Evolutionary conservation across 306 rosid genomes (phyloP).

Genomic region (Cicer chorassanicum): DNA sequence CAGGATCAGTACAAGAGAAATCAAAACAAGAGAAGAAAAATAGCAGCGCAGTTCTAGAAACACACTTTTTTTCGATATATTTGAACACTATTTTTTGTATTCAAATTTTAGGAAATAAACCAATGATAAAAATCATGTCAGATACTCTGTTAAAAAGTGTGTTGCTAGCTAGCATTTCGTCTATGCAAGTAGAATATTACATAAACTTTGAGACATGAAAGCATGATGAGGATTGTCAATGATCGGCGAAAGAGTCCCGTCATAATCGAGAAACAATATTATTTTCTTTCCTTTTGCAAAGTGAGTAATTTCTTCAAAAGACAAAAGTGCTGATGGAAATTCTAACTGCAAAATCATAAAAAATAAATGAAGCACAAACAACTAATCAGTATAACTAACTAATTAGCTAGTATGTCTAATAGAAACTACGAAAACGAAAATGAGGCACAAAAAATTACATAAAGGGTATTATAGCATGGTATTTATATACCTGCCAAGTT

Average conservation of each 20-base stretch:
- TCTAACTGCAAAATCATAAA: conserved; percentile 60
- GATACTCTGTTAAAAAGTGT: no score
- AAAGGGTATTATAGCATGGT: conserved; percentile 13
- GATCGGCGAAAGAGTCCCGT: conserved; percentile 98
- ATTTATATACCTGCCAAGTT: conserved; percentile 80
- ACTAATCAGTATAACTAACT: no score
- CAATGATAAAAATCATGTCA: no score
- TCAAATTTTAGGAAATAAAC: no score
- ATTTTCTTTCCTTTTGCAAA: conserved; percentile 82
- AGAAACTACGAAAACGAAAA: no score
- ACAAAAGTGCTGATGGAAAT: conserved; percentile 81
- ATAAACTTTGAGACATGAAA: conserved; percentile 88
- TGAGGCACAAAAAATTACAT: neutral
- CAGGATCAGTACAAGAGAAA: conserved; percentile 36
- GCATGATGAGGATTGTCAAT: conserved; percentile 94
- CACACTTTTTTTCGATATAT: no score
- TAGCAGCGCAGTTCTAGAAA: neutral
- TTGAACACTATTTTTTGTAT: no score
- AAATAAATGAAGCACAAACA: neutral
- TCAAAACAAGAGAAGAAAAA: conserved; percentile 9
- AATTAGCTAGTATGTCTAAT: no score
- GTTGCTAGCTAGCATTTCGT: no score
- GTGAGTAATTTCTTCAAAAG: conserved; percentile 76
- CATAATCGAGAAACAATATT: conserved; percentile 92
- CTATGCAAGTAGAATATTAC: conserved; percentile 29